Evolutionary conservation across 1,284 basidiomycete species (phyloP).

Genomic region (Trichosporon ovoides): DNA sequence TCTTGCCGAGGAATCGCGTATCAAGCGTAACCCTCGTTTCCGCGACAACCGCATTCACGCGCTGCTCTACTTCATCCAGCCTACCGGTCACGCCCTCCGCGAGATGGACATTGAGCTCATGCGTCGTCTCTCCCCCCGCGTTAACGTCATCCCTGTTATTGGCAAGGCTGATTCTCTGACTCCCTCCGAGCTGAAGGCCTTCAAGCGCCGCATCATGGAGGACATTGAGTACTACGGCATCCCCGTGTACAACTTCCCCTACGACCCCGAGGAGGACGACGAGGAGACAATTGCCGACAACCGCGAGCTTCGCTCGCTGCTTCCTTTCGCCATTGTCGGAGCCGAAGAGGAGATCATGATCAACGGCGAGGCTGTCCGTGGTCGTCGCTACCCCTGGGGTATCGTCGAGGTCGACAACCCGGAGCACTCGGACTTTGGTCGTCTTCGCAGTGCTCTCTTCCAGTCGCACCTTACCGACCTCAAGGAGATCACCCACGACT

Average conservation of each 20-base stretch:
- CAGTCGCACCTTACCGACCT: slow-evolving; percentile 93
- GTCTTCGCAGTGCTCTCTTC: slow-evolving; percentile 82
- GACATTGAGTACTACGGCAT: slow-evolving; percentile 99
- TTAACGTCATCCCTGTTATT: slow-evolving; percentile 98
- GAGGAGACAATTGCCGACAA: slow-evolving; percentile 99
- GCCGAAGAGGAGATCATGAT: slow-evolving; percentile 95
- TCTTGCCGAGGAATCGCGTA: slow-evolving; percentile 95
- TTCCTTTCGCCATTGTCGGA: slow-evolving; percentile 96
- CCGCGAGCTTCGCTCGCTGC: slow-evolving; percentile 78
- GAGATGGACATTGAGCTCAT: slow-evolving; percentile 99
- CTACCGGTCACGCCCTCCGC: slow-evolving; percentile 80
- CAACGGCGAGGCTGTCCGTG: slow-evolving; percentile 83
- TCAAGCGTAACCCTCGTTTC: slow-evolving; percentile 99
- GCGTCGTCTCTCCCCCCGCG: slow-evolving; percentile 89
- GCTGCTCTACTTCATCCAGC: slow-evolving; percentile 96
- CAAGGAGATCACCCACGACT: slow-evolving; percentile 88
- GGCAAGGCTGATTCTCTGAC: slow-evolving; percentile 96
- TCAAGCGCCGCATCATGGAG: slow-evolving; percentile 95
- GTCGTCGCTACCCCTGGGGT: slow-evolving; percentile 94
- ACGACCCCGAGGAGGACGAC: slow-evolving; percentile 97
- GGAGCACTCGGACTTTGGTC: slow-evolving; percentile 93
- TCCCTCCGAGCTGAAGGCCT: slow-evolving; percentile 79
- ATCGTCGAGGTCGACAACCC: slow-evolving; percentile 98
- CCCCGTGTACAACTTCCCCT: slow-evolving; percentile 99
- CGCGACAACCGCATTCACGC: slow-evolving; percentile 96